phyloP scores from a whole-genome alignment of 2,329 filamentous ascomycete genomes.

The Cercospora zeae-maydis region DNA sequence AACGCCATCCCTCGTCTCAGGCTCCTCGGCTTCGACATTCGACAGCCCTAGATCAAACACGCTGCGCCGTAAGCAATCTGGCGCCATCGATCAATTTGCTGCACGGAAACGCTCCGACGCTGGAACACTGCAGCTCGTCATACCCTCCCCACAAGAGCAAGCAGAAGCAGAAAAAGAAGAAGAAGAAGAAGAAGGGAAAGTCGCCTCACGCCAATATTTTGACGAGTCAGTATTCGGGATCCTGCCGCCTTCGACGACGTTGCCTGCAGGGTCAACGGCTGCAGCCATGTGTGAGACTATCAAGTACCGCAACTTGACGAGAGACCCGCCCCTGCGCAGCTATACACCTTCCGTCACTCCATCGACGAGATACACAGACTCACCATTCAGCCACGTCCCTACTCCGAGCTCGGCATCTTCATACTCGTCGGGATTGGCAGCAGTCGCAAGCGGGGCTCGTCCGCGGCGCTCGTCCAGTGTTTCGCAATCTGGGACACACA shows the following conservation, averaged over 20 bases:
- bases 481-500: slow-evolving; percentile 56
- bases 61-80: slow-evolving; percentile 45
- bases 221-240: slow-evolving; percentile 33
- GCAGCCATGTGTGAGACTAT: slow-evolving; percentile 4
- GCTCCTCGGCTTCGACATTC: slow-evolving; percentile 46
- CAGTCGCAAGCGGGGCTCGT: slow-evolving; percentile 40
- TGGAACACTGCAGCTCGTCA: slow-evolving; percentile 13
- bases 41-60: slow-evolving; percentile 46
- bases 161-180: not conserved
- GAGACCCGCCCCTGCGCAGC: slow-evolving; percentile 23
- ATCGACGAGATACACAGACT: slow-evolving; percentile 72
- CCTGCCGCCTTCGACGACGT: slow-evolving; percentile 17
- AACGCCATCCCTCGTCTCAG: slow-evolving; percentile 49
- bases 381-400: slow-evolving; percentile 72
- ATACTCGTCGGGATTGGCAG: slow-evolving; percentile 60
- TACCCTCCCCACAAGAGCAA: not conserved
- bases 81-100: slow-evolving; percentile 40
- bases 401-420: slow-evolving; percentile 76
- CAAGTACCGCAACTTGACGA: slow-evolving; percentile 11
- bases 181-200: not conserved
- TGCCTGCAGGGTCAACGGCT: not conserved
- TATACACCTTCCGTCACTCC: slow-evolving; percentile 67
- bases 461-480: slow-evolving; percentile 52
- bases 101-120: slow-evolving; percentile 24
- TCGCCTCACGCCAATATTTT: slow-evolving; percentile 11